Percentiles rank a stretch among this genome's conserved stretches.
These are phyloP conservation scores for Leishmania amazonensis DNA, from an alignment of 208 protist species.

Conservation along the genomic window DNA sequence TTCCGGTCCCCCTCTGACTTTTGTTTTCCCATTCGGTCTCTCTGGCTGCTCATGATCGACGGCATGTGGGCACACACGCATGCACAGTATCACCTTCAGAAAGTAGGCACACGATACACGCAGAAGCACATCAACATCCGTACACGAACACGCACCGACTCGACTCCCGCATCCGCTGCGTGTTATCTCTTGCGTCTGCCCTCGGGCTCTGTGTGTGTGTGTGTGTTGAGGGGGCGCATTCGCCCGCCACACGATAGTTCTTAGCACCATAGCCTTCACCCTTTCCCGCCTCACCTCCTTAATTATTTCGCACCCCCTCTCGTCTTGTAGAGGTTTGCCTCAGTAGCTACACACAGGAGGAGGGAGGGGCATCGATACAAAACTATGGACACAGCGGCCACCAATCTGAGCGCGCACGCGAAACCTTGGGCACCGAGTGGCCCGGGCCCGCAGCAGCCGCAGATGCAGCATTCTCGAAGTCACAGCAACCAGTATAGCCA, in stretches of 20 bases:
- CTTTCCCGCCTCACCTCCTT: background rate
- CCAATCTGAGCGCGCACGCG: conserved; percentile 55
- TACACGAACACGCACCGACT: background rate
- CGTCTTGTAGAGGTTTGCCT: background rate
- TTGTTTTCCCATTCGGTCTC: background rate
- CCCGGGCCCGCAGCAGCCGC: conserved; percentile 20
- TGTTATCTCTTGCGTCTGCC: background rate
- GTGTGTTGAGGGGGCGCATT: background rate
- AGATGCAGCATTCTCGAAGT: conserved; percentile 27
- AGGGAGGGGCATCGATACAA: background rate
- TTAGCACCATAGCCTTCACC: too few species aligned
- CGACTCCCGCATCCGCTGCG: background rate
- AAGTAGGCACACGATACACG: background rate
- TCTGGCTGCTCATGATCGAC: background rate
- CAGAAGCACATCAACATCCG: background rate
- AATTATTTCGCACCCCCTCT: background rate
- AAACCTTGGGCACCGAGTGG: conserved; percentile 62
- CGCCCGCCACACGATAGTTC: too few species aligned
- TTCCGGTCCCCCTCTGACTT: background rate
- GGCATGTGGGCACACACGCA: background rate
- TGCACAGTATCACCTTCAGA: background rate
- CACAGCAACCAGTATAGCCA: conserved; percentile 19
- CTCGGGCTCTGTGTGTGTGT: background rate
- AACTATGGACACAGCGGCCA: conserved; percentile 27
- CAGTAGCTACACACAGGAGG: background rate